These are phyloP conservation scores for Pseudogymnoascus pannorum DNA, from an alignment of 2,329 filamentous ascomycete species.

Conservation along the genomic window DNA sequence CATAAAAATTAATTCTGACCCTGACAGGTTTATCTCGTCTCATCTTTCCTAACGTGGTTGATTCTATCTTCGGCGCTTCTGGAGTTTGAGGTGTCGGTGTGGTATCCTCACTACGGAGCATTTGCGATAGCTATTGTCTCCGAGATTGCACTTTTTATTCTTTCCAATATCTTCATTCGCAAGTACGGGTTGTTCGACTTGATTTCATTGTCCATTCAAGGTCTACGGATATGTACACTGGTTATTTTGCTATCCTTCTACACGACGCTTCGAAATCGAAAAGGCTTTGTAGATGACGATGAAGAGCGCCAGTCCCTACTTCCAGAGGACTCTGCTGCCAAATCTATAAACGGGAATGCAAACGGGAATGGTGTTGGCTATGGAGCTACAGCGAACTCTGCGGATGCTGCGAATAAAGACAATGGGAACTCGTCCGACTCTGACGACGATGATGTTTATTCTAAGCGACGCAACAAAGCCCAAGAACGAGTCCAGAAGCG, in stretches of 20 bases:
- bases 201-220: slow-evolving; percentile 20
- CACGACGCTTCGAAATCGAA: slow-evolving; percentile 22
- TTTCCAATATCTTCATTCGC: slow-evolving; percentile 26
- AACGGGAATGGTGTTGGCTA: slow-evolving; percentile 19
- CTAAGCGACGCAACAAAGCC: slow-evolving; percentile 46
- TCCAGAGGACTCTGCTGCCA: slow-evolving; percentile 33
- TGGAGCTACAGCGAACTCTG: slow-evolving; percentile 1
- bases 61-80: slow-evolving; percentile 49
- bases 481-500: slow-evolving; percentile 58
- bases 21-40: slow-evolving; percentile 46
- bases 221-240: slow-evolving; percentile 26
- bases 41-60: slow-evolving; percentile 57
- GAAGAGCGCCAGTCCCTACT: slow-evolving; percentile 54
- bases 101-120: slow-evolving; percentile 57
- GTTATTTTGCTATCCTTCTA: slow-evolving; percentile 31
- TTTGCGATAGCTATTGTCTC: slow-evolving; percentile 52
- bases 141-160: slow-evolving; percentile 42
- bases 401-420: slow-evolving; percentile 10
- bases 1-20: slow-evolving; percentile 13
- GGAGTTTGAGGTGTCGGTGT: slow-evolving; percentile 44
- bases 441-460: slow-evolving; percentile 28
- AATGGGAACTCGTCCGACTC: slow-evolving; percentile 13
- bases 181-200: slow-evolving; percentile 22
- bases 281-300: slow-evolving; percentile 35
- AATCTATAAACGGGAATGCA: slow-evolving; percentile 23